Base-by-base conservation (phyloP, 495 filamentous ascomycete genomes). In the Chaetomium cochliodes region DNA sequence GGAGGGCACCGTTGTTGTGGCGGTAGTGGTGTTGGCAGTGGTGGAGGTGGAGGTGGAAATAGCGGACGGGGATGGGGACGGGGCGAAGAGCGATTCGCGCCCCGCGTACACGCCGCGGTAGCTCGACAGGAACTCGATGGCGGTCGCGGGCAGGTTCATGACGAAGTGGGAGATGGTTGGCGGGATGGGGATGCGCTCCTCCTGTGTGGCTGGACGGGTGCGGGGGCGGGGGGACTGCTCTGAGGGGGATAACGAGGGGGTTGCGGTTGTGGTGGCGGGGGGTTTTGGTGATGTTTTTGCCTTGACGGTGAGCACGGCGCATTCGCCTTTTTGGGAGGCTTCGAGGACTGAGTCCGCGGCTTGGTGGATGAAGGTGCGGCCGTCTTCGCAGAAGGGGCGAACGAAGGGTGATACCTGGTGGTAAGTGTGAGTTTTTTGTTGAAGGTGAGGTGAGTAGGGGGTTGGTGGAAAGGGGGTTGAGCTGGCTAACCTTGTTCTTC, bases 71-170 rank as follows among this genome's bases (percentile, higher is more conserved):
- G 30, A 33, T 9, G 33, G 1, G 33, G 33, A 1, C 0, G 89
- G 86, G 20, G 76, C 73, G 67, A 96, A 93, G 2, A 91, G 79
- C 3, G 77, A 56, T 69, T 90, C 88, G 28, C 85, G 80, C 22
- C 85, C 87, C 8, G 77, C 75, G 71, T 98, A 98, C 16, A 96
- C 73, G 11, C 96, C 93, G 18, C 86, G 83, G 82, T 93, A 97
- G 39, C 87, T 82, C n/a, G 87, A 85, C 7, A 98, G 80, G 76
- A 98, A 98, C 62, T 86, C 84, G 65, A 92, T 86, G 0, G 94
- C 94, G 3, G 84, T 86, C 6, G 92, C 96, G 11, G 94, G 94
- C 5, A 98, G 90, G 76, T 98, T 98, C 89, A 98, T 96, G 59
- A 98, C 88, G 73, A 92, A 98, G 79, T 98, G 94, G 30, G 85